Evolutionary conservation across 495 filamentous ascomycete species (phyloP).

Genomic region (Lentithecium fluviatile): DNA sequence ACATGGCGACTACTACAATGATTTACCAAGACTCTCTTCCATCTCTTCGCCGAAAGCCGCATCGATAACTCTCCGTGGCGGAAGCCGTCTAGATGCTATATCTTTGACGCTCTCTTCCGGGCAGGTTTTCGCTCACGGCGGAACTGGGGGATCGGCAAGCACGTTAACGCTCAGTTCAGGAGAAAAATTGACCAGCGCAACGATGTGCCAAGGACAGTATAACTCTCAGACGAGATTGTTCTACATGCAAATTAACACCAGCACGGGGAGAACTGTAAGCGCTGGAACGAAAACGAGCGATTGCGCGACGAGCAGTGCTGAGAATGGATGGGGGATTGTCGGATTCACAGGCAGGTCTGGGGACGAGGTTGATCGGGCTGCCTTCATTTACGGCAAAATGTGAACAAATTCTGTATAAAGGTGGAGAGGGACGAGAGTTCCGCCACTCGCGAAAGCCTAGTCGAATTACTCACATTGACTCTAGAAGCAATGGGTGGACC

Average conservation of each 20-base stretch:
- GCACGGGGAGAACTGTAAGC: conserved; percentile 49
- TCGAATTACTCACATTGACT: too few relatives aligned
- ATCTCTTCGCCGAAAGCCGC: conserved; percentile 41
- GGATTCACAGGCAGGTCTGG: conserved; percentile 59
- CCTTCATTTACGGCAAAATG: conserved; percentile 51
- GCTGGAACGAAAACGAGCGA: conserved; percentile 51
- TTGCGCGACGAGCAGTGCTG: conserved; percentile 52
- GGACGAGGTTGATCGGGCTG: conserved; percentile 60
- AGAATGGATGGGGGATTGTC: conserved; percentile 56
- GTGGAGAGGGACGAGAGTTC: too few relatives aligned
- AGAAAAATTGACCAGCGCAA: conserved; percentile 53
- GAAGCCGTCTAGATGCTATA: conserved; percentile 52
- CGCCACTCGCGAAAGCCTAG: too few relatives aligned
- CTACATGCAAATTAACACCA: conserved; percentile 57
- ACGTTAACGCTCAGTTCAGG: conserved; percentile 47
- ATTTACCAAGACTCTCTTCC: conserved; percentile 44
- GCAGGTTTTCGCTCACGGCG: conserved; percentile 53
- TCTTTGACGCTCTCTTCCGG: conserved; percentile 51
- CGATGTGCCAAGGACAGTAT: conserved; percentile 55
- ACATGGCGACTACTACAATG: conserved; percentile 58
- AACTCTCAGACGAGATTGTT: conserved; percentile 54
- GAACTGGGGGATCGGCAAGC: conserved; percentile 48
- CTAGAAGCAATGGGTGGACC: too few relatives aligned
- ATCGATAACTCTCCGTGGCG: conserved; percentile 52
- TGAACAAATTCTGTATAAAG: too few relatives aligned